phyloP scores from a whole-genome alignment of 164 flowering plant species.

The Liquidambar formosana region DNA sequence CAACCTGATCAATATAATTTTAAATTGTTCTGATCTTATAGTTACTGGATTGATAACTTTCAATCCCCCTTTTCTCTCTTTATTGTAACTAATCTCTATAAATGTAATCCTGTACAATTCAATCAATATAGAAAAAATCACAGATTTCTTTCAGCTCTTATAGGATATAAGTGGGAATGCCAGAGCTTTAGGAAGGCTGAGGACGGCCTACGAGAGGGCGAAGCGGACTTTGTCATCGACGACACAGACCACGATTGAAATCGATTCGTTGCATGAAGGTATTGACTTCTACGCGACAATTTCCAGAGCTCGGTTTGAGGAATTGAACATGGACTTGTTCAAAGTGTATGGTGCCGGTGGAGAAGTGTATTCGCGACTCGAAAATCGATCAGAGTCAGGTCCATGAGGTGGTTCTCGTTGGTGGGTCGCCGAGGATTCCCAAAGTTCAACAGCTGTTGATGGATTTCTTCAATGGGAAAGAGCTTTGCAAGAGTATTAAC shows the following conservation, averaged over 20 bases:
- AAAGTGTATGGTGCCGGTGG: conserved; percentile 36
- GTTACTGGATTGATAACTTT: too few relatives aligned
- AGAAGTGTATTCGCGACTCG: conserved; percentile 25
- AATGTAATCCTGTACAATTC: too few relatives aligned
- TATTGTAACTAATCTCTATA: too few relatives aligned
- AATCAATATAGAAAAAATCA: too few relatives aligned
- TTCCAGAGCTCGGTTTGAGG: conserved; percentile 23
- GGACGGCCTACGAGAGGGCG: conserved; percentile 26
- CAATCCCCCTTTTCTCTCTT: too few relatives aligned
- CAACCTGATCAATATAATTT: too few relatives aligned
- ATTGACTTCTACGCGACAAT: conserved; percentile 30
- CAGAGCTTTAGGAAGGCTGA: conserved; percentile 21
- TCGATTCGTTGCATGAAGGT: conserved; percentile 27
- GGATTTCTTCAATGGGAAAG: conserved; percentile 35
- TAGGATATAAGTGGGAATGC: conserved; percentile 25
- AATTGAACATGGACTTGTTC: conserved; percentile 36
- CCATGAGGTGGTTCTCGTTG: conserved; percentile 31
- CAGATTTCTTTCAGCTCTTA: too few relatives aligned
- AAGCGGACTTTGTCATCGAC: conserved; percentile 28
- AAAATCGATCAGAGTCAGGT: conserved; percentile 28
- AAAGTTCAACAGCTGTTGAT: too few relatives aligned
- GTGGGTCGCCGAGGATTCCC: conserved; percentile 32
- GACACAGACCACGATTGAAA: conserved; percentile 24
- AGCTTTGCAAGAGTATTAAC: conserved; percentile 32
- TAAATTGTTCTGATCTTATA: too few relatives aligned